Evolutionary conservation across 805 yeast genomes (phyloP).

Genomic region (Schwanniomyces yamadae): DNA sequence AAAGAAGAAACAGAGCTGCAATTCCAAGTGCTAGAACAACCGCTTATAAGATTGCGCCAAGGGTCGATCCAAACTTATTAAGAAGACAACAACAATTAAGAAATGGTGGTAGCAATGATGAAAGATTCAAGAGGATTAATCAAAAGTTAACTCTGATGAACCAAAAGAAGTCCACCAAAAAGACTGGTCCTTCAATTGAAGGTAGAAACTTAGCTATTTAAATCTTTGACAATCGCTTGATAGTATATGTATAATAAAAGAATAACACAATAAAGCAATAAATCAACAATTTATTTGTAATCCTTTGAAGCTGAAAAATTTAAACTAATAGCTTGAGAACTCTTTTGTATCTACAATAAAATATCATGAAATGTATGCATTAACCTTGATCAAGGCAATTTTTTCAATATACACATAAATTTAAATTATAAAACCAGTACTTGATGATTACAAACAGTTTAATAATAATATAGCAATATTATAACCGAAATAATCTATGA

Average conservation of each 20-base stretch:
- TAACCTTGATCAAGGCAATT: constrained; percentile 11
- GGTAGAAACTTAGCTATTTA: constrained; percentile 56
- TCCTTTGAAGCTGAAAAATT: no score
- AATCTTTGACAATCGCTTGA: not conserved
- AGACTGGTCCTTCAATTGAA: constrained; percentile 78
- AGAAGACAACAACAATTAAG: constrained; percentile 42
- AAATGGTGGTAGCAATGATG: constrained; percentile 55
- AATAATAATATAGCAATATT: constrained; percentile 6
- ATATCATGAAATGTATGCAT: constrained; percentile 16
- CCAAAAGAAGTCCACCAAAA: constrained; percentile 50
- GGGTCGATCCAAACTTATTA: constrained; percentile 53
- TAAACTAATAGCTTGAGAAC: no score
- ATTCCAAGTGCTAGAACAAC: constrained; percentile 90
- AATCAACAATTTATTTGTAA: not conserved
- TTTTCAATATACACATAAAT: constrained; percentile 20
- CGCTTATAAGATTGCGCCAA: constrained; percentile 89
- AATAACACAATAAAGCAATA: not conserved
- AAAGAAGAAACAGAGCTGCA: constrained; percentile 90
- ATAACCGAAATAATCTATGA: constrained; percentile 54
- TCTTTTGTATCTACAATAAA: not conserved
- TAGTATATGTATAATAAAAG: not conserved
- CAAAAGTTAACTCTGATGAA: constrained; percentile 51
- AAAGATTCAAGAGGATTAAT: constrained; percentile 77
- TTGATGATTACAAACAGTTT: constrained; percentile 5
- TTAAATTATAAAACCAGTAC: constrained; percentile 8